These are phyloP conservation scores for Cystobasidiaceae sp. DNA, from an alignment of 1,284 basidiomycete genomes.

Conservation along the genomic window DNA sequence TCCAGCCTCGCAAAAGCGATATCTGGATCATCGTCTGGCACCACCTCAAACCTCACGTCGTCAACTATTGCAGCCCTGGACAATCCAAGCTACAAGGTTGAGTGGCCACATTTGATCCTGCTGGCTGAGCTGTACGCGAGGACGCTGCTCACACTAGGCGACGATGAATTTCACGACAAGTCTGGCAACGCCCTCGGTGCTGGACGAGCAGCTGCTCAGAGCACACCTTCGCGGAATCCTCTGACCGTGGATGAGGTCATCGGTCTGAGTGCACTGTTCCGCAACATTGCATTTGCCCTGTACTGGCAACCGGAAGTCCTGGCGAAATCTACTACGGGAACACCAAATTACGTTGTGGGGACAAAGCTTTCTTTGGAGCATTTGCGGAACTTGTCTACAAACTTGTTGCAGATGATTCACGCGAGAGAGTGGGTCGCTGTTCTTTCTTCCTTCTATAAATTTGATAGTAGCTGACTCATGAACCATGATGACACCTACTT, in stretches of 20 bases:
- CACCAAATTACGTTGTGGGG: conserved; percentile 50
- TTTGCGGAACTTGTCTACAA: conserved; percentile 66
- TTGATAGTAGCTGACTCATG: not conserved
- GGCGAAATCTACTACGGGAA: conserved; percentile 43
- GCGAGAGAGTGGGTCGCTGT: conserved; percentile 67
- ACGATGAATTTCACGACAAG: conserved; percentile 95
- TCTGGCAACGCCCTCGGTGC: conserved; percentile 45
- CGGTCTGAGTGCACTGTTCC: conserved; percentile 61
- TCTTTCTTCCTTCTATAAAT: not conserved
- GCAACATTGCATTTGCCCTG: conserved; percentile 72
- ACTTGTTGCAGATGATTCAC: conserved; percentile 70
- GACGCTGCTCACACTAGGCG: conserved; percentile 82
- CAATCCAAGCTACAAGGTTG: conserved; percentile 41
- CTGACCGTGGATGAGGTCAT: conserved; percentile 76
- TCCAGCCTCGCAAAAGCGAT: conserved; percentile 43
- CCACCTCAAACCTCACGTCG: conserved; percentile 47
- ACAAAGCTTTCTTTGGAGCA: conserved; percentile 51
- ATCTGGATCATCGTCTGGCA: conserved; percentile 55
- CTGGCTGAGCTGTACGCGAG: conserved; percentile 79
- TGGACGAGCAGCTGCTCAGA: not conserved
- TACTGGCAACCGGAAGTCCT: conserved; percentile 62
- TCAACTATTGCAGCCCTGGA: conserved; percentile 32
- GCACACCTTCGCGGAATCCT: conserved; percentile 56
- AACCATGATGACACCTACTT: not conserved
- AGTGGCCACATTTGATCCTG: conserved; percentile 63